phyloP scores from a whole-genome alignment of 73 alveolate species.

The Paramecium primaurelia region DNA sequence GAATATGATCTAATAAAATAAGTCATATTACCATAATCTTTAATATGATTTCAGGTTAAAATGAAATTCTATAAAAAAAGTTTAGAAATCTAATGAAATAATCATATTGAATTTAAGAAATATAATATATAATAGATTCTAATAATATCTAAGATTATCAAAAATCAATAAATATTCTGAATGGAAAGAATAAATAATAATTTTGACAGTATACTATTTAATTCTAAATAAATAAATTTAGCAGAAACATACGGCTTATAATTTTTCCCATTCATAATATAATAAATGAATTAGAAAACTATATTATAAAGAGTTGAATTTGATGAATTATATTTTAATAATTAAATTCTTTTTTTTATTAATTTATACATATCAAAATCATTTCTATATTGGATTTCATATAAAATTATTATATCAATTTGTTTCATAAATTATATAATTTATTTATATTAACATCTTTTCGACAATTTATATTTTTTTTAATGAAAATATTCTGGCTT shows the following conservation, averaged over 20 bases:
- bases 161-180: too few relatives aligned
- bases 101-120: not conserved
- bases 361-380: not conserved
- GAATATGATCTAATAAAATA: not conserved
- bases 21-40: not conserved
- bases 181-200: not conserved
- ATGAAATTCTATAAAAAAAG: not conserved
- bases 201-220: not conserved
- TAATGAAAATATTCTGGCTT: not conserved
- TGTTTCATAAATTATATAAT: too few relatives aligned
- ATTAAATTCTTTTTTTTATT: too few relatives aligned
- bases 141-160: not conserved
- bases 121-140: too few relatives aligned
- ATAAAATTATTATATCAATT: too few relatives aligned
- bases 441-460: too few relatives aligned
- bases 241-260: not conserved
- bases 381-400: not conserved
- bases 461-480: not conserved
- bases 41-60: not conserved
- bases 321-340: too few relatives aligned
- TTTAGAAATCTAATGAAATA: not conserved
- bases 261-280: not conserved
- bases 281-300: not conserved
- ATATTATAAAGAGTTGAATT: not conserved
- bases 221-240: too few relatives aligned